Base-by-base conservation (phyloP, 2,329 filamentous ascomycete species). In the Colletotrichum plurivorum region DNA sequence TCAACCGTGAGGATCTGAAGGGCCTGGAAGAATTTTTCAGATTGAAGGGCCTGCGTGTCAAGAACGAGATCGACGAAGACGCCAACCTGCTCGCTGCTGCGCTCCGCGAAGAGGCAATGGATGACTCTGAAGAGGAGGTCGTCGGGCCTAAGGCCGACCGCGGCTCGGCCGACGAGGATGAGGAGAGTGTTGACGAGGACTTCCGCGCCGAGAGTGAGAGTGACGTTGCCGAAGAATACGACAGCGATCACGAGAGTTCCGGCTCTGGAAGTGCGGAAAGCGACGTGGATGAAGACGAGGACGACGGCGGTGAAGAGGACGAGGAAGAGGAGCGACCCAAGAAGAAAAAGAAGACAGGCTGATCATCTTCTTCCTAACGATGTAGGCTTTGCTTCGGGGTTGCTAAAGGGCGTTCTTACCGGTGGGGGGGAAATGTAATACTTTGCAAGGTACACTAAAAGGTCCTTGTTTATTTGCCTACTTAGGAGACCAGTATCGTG, bases 31-130 rank as follows among this genome's bases (percentile, higher is more conserved):
- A 92, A 74, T 99, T 99, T 84, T 98, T 99, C 89, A 96, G 97
- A 82, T 89, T 94, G 74, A 98, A 98, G 87, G 93, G 92, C 70
- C 88, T 99, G 76, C 93, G 95, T 63, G 95, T 97, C 66, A 98
- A 98, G 90, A 99, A 99, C 80, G 96, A 99, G 83, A 98, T 99
- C 84, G 92, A 97, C 71, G 96, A 98, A 78, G 96, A 99, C 75
- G 93, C 94, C 78, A 91, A 93, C 78, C 73, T 89, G 65, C 88
- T 98, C 69, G 93, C 93, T 39, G 93, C 93, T 12, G 94, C 94
- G 22, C 88, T 98, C 70, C 89, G 94, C 70, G 92, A 97, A 74
- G 92, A 96, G 72, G 94, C 90, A 76, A 92, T 97, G 81, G 92
- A 90, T 75, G 92, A 90, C 72, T 95, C 93, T 27, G 95, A 97